Percentiles rank a stretch among this genome's conserved stretches.
Evolutionary conservation across 352 stramenopile species (phyloP).

Genomic region (Pythium oligandrum): DNA sequence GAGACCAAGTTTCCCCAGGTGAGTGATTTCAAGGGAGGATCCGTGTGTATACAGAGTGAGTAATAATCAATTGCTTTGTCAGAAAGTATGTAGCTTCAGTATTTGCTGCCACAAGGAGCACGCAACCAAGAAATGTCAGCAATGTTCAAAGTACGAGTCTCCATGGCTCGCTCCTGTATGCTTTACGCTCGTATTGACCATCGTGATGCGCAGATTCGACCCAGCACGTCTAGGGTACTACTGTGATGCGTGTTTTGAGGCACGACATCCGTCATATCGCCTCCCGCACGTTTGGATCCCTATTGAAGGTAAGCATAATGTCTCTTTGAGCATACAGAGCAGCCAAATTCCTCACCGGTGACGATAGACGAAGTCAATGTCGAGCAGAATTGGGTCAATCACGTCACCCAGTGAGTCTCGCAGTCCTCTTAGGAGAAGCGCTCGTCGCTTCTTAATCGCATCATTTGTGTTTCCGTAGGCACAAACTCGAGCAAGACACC

Average conservation of each 20-base stretch:
- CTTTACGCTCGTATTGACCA: too few relatives aligned
- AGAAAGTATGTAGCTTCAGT: constrained; percentile 55
- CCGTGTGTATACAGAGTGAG: too few relatives aligned
- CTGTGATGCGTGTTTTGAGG: constrained; percentile 62
- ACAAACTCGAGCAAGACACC: constrained; percentile 62
- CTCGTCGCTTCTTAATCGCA: background rate
- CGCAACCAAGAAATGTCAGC: constrained; percentile 63
- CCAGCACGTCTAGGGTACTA: constrained; percentile 43
- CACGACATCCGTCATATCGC: constrained; percentile 47
- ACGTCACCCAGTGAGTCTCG: constrained; percentile 39
- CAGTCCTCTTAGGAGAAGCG: background rate
- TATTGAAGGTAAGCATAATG: constrained; percentile 30
- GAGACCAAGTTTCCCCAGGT: constrained; percentile 1
- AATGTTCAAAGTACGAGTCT: constrained; percentile 50
- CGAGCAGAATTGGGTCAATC: constrained; percentile 55
- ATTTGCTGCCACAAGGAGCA: constrained; percentile 33
- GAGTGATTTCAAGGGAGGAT: background rate
- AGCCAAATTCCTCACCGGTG: too few relatives aligned
- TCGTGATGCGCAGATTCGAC: constrained; percentile 40
- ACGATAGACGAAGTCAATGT: constrained; percentile 41
- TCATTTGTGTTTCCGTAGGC: constrained; percentile 19
- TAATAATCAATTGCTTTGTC: background rate
- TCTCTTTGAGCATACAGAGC: background rate
- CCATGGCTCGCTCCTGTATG: background rate
- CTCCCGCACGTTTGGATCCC: constrained; percentile 45